phyloP scores from a whole-genome alignment of 108 stramenopile species.

The Nitzschia sp. region DNA sequence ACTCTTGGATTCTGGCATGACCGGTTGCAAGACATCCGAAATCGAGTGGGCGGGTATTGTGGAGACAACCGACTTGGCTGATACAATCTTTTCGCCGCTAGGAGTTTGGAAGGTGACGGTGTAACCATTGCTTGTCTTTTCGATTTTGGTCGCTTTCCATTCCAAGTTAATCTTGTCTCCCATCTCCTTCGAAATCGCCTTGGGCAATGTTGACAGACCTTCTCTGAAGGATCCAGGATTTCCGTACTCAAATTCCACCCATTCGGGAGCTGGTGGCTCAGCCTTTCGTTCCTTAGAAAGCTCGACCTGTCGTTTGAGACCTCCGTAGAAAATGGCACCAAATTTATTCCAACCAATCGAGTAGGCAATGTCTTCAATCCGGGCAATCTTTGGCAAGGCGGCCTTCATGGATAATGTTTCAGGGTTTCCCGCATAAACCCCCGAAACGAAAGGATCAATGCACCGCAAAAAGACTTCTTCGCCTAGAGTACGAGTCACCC shows the following conservation, averaged over 20 bases:
- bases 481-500: slow-evolving; percentile 90
- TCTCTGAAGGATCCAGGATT: slow-evolving; percentile 86
- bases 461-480: slow-evolving; percentile 86
- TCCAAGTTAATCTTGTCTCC: slow-evolving; percentile 61
- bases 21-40: slow-evolving; percentile 45
- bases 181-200: slow-evolving; percentile 71
- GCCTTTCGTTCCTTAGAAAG: slow-evolving; percentile 79
- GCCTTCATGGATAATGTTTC: slow-evolving; percentile 87
- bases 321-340: slow-evolving; percentile 87
- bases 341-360: slow-evolving; percentile 78
- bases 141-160: slow-evolving; percentile 64
- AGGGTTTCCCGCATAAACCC: slow-evolving; percentile 97
- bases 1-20: slow-evolving; percentile 76
- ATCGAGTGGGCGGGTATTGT: slow-evolving; percentile 88
- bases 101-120: slow-evolving; percentile 78
- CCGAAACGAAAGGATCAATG: slow-evolving; percentile 96
- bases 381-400: slow-evolving; percentile 88
- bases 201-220: slow-evolving; percentile 84
- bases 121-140: slow-evolving; percentile 52
- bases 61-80: slow-evolving; percentile 69
- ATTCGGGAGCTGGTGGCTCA: slow-evolving; percentile 68
- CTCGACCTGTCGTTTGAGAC: slow-evolving; percentile 74
- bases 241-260: slow-evolving; percentile 84
- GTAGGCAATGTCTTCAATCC: slow-evolving; percentile 76
- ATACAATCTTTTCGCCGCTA: slow-evolving; percentile 45